These are phyloP conservation scores for Penicillium lividum DNA, from an alignment of 495 filamentous ascomycete species.

Conservation along the genomic window DNA sequence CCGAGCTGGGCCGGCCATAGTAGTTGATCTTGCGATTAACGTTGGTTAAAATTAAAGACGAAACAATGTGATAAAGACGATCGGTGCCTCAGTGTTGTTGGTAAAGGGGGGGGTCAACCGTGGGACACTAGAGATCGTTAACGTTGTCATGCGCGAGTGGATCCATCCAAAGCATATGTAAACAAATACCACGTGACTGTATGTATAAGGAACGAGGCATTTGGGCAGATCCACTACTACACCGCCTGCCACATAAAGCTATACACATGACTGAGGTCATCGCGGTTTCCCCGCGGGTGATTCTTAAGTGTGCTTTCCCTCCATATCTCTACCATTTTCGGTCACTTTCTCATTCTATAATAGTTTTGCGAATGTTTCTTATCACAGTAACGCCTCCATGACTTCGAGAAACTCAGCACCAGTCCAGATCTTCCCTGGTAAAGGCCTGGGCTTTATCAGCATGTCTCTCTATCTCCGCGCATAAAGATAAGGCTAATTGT, in stretches of 20 bases:
- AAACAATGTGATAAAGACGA: neutral
- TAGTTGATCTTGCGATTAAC: conserved; percentile 23
- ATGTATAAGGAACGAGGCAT: neutral
- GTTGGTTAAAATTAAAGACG: neutral
- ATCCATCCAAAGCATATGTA: conserved; percentile 39
- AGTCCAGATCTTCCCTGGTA: conserved; percentile 73
- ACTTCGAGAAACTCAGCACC: conserved; percentile 40
- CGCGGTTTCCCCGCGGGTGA: conserved; percentile 13
- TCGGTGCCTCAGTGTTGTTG: neutral
- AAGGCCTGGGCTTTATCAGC: conserved; percentile 78
- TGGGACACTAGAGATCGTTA: conserved; percentile 1
- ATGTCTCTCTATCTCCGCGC: conserved; percentile 30
- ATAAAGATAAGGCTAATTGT: conserved; percentile 25
- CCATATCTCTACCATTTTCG: conserved; percentile 4
- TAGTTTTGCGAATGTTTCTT: conserved; percentile 1
- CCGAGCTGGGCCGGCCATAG: conserved; percentile 58
- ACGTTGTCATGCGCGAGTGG: conserved; percentile 19
- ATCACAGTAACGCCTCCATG: conserved; percentile 25
- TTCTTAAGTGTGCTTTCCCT: conserved; percentile 4
- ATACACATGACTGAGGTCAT: conserved; percentile 41
- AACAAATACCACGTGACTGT: conserved; percentile 40
- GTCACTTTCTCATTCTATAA: neutral
- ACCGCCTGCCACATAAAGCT: neutral
- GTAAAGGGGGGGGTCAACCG: neutral
- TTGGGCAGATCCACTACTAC: no score